phyloP scores from a whole-genome alignment of 176 grass and related monocot species.

The Aegilops umbellulata region DNA sequence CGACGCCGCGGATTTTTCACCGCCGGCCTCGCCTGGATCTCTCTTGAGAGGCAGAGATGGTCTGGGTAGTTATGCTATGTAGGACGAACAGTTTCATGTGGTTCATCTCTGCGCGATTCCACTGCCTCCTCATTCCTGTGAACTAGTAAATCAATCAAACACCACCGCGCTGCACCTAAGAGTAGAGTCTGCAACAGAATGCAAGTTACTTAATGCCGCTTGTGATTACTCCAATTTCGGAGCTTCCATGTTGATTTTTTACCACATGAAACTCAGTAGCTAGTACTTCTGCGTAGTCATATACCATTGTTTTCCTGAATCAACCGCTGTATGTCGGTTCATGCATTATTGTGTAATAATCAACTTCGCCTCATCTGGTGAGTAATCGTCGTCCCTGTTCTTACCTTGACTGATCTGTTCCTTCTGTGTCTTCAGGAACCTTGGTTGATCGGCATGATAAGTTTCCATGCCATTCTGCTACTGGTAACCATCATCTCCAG shows the following conservation, averaged over 20 bases:
- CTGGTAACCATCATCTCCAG: slow-evolving; percentile 74
- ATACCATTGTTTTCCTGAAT: not conserved
- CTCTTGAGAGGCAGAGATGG: not conserved
- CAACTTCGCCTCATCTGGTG: not conserved
- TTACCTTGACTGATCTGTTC: not conserved
- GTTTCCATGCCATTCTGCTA: slow-evolving; percentile 66
- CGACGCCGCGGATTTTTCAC: not conserved
- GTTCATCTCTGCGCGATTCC: not conserved
- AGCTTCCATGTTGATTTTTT: not conserved
- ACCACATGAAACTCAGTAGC: not conserved
- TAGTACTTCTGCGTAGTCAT: not conserved
- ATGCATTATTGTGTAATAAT: not conserved
- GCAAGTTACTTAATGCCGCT: not conserved
- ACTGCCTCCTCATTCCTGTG: not conserved
- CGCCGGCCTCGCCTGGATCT: not conserved
- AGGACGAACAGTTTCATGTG: not conserved
- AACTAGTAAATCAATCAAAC: not conserved
- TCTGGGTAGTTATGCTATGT: not conserved
- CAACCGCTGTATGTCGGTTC: not conserved
- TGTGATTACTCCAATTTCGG: not conserved
- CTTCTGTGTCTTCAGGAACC: slow-evolving; percentile 54
- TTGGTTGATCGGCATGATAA: slow-evolving; percentile 71
- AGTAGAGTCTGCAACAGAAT: not conserved
- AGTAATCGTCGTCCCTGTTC: not conserved
- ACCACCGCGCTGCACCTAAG: not conserved